Percentiles rank a stretch among this genome's conserved stretches.
These are phyloP conservation scores for Ogataea paradorogensis DNA, from an alignment of 805 yeast genomes.

Conservation along the genomic window DNA sequence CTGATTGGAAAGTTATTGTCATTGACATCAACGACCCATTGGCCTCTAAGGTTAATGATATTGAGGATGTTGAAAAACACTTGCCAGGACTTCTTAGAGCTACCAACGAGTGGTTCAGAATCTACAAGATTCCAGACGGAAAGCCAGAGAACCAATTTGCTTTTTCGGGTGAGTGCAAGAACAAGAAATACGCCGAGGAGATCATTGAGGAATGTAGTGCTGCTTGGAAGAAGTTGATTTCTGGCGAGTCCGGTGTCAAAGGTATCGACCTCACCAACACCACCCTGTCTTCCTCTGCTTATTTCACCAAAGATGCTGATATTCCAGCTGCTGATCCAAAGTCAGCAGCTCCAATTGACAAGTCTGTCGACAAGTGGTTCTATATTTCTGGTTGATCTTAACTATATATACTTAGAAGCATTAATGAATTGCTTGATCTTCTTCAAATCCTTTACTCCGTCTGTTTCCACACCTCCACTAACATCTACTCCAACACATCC, in stretches of 20 bases:
- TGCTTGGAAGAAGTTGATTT: constrained; percentile 77
- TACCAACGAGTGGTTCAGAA: constrained; percentile 97
- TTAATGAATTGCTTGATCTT: constrained; percentile 61
- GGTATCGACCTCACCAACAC: constrained; percentile 77
- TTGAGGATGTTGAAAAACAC: constrained; percentile 85
- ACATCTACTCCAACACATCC: constrained; percentile 92
- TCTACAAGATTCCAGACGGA: constrained; percentile 97
- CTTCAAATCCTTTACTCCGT: constrained; percentile 65
- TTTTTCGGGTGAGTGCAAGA: constrained; percentile 90
- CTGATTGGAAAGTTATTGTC: constrained; percentile 90
- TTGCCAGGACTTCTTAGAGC: constrained; percentile 92
- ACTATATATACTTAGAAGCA: constrained; percentile 38
- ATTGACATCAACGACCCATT: constrained; percentile 86
- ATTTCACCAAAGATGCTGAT: constrained; percentile 47
- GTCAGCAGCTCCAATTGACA: constrained; percentile 92
- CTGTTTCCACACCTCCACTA: constrained; percentile 88
- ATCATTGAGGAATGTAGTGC: constrained; percentile 77
- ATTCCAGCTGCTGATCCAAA: constrained; percentile 70
- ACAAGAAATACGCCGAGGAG: constrained; percentile 81
- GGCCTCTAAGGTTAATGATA: constrained; percentile 81
- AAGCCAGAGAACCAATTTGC: constrained; percentile 96
- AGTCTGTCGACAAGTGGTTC: constrained; percentile 98
- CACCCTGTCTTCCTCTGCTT: constrained; percentile 56
- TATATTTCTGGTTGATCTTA: constrained; percentile 71
- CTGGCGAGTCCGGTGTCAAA: constrained; percentile 58